Evolutionary conservation across 371 early-diverging fungal species (phyloP).

Genomic region (Mortierella sp.): DNA sequence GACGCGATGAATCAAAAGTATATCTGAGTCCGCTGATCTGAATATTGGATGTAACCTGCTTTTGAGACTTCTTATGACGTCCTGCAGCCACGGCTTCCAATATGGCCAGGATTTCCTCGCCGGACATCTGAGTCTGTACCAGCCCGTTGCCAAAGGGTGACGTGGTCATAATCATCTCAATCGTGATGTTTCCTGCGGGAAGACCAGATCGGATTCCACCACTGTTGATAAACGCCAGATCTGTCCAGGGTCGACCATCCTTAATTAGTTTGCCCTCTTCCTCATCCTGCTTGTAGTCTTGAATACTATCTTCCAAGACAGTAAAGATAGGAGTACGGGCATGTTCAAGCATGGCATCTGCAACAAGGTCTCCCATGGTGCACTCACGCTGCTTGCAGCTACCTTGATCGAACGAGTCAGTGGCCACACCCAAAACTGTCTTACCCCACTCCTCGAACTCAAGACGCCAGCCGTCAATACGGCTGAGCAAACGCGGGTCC

Average conservation of each 20-base stretch:
- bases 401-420: conserved; percentile 52
- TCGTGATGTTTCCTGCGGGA: conserved; percentile 62
- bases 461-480: conserved; percentile 63
- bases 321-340: conserved; percentile 27
- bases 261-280: background rate
- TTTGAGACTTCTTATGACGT: conserved; percentile 25
- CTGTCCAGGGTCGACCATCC: conserved; percentile 25
- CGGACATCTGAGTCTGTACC: conserved; percentile 60
- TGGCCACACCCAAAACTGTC: conserved; percentile 59
- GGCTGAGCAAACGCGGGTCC: conserved; percentile 51
- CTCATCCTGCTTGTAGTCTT: background rate
- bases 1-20: conserved; percentile 33
- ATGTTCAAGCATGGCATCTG: conserved; percentile 66
- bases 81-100: conserved; percentile 59
- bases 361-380: conserved; percentile 65
- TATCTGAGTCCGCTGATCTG: conserved; percentile 55
- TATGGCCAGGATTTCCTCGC: conserved; percentile 58
- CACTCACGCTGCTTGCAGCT: conserved; percentile 64
- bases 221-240: conserved; percentile 65
- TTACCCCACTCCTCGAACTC: conserved; percentile 63
- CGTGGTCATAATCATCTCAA: conserved; percentile 63
- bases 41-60: conserved; percentile 58
- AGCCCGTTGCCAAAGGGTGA: conserved; percentile 72
- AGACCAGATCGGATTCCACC: conserved; percentile 72
- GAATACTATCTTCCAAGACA: background rate